Percentiles rank a stretch among this genome's conserved stretches.
phyloP scores from a whole-genome alignment of 2,329 filamentous ascomycete species.

The Cercospora zeina region DNA sequence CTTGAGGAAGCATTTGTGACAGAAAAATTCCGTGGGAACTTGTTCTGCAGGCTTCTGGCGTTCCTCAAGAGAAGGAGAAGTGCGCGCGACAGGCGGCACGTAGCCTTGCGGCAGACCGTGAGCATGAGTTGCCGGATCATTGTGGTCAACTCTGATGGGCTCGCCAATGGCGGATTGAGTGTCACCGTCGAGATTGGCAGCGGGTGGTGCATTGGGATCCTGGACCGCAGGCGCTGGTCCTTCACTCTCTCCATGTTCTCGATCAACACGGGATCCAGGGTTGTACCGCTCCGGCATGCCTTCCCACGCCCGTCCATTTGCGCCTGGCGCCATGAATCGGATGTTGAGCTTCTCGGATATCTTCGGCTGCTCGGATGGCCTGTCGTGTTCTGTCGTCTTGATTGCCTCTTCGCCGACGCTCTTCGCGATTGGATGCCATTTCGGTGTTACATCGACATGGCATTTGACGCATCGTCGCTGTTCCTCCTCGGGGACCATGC shows the following conservation, averaged over 20 bases:
- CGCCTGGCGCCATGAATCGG: constrained; percentile 36
- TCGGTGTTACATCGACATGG: constrained; percentile 68
- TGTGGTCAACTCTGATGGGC: constrained; percentile 19
- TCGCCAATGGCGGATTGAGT: constrained; percentile 19
- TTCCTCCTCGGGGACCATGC: constrained; percentile 36
- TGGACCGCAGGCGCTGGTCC: constrained; percentile 13
- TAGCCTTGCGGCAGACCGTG: constrained; percentile 32
- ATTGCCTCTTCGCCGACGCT: constrained; percentile 18
- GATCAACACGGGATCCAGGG: constrained; percentile 14
- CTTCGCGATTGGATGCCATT: constrained; percentile 47
- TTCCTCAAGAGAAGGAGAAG: constrained; percentile 24
- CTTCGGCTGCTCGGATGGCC: constrained; percentile 19
- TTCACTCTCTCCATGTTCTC: constrained; percentile 20
- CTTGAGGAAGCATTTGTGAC: constrained; percentile 53
- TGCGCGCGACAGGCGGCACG: constrained; percentile 28
- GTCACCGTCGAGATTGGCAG: constrained; percentile 23
- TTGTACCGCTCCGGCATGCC: constrained; percentile 35
- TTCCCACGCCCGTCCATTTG: constrained; percentile 35
- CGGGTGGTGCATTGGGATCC: constrained; percentile 14
- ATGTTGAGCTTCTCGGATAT: constrained; percentile 24
- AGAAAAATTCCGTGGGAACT: constrained; percentile 42
- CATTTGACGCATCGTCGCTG: constrained; percentile 48
- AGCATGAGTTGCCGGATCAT: constrained; percentile 32
- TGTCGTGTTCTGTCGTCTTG: constrained; percentile 17
- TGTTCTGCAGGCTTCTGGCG: constrained; percentile 20